Conservation (phyloP, 306 rosid species). For the Quercus engelmannii region DNA sequence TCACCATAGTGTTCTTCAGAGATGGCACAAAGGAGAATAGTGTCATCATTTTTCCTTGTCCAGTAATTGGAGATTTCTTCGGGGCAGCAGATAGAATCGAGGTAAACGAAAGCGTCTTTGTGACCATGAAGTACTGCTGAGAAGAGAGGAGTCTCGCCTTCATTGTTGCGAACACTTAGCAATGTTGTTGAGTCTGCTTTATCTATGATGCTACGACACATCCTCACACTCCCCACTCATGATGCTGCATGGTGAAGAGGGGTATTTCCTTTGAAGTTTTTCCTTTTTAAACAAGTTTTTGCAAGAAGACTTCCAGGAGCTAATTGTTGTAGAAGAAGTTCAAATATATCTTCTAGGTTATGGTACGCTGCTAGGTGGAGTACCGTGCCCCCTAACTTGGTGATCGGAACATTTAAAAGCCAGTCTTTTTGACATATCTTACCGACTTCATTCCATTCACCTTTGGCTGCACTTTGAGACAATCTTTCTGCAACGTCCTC, state of each 20-base stretch:
- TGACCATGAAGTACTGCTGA: conserved; percentile 32
- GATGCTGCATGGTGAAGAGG: conserved; percentile 56
- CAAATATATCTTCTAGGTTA: conserved; percentile 3
- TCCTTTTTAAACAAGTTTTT: rapidly evolving
- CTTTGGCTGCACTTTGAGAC: too few species aligned
- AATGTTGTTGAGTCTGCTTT: neutral
- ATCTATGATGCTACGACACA: conserved; percentile 19
- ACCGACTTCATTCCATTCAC: conserved; percentile 19
- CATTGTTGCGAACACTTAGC: conserved; percentile 5
- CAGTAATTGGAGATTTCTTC: neutral
- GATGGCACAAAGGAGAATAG: conserved; percentile 36
- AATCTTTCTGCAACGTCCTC: too few species aligned
- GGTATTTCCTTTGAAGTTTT: conserved; percentile 30
- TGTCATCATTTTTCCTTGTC: conserved; percentile 29
- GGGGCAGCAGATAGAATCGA: neutral
- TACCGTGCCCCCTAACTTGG: conserved; percentile 36
- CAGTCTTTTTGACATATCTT: neutral
- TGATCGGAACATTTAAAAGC: conserved; percentile 5
- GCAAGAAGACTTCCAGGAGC: neutral
- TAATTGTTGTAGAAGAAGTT: neutral
- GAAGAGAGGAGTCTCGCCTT: conserved; percentile 41
- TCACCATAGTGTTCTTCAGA: conserved; percentile 24
- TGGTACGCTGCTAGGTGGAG: conserved; percentile 50
- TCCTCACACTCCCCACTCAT: conserved; percentile 24
- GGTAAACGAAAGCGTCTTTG: conserved; percentile 26